Base-by-base conservation (phyloP, 176 grass and related monocot genomes). In the Luzula sylvatica region DNA sequence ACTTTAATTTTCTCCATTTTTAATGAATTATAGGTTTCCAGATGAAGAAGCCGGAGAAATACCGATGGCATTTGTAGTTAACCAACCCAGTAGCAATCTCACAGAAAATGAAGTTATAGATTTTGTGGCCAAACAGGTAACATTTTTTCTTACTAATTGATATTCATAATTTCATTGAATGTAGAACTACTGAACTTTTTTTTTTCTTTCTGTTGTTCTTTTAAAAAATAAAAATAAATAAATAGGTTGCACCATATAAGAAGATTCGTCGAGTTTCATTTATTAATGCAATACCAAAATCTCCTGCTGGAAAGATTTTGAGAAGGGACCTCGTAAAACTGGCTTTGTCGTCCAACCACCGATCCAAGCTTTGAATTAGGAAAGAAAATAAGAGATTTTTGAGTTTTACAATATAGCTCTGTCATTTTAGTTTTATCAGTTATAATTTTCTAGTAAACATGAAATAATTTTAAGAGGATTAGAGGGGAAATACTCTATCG, bases 181-280 rank as follows among this genome's bases (percentile, higher is more conserved):
- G 7, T 19, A 19, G 7, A 14, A 19, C 0, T 8, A 51, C n/a
- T 19, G 17, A 19, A 19, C 12, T 19, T 7, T 51, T 17, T 22
- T 1, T 19, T 28, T 48, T 25, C 15, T 23, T 63, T 8, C 20
- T 12, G 22, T 3, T 61, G 20, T 15, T 53, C 3, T 41, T 45
- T 58, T 28, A 26, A 5, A 50, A 2, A 14, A n/a, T n/a, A n/a
- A n/a, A n/a, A n/a, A n/a, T n/a, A n/a, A n/a, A n/a, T n/a, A n/a
- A 29, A 23, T 48, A 72, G 69, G 69, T 72, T 20, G 48, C 46
- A 28, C 57, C 69, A n/a, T 72, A 65, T n/a, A 72, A 72, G 30
- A 72, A 65, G 23, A 64, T 72, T 24, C 28, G 57, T 2, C 59
- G 48, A 53, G 69, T 72, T 55, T 44, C 32, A 7, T 72, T 72